Evolutionary conservation across 2,329 filamentous ascomycete genomes (phyloP).

Genomic region (Periconia sp.): DNA sequence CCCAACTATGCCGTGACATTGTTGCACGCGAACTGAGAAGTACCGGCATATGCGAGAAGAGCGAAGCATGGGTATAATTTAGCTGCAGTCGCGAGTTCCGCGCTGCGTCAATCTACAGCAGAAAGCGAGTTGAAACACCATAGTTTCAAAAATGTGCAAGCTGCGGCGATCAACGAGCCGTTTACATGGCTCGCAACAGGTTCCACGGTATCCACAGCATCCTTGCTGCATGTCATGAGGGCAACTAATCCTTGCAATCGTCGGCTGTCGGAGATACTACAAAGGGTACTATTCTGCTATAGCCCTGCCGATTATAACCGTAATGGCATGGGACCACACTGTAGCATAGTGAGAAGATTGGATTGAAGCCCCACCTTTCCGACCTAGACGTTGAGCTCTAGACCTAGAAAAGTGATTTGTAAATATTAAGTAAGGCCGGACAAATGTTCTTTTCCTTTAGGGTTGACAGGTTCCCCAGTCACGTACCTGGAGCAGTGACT

Average conservation of each 20-base stretch:
- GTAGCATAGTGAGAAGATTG: too few species aligned
- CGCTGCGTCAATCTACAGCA: too few species aligned
- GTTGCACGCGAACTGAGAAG: slow-evolving; percentile 4
- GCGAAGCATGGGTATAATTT: not conserved
- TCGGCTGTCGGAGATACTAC: slow-evolving; percentile 3
- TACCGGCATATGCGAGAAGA: slow-evolving; percentile 14
- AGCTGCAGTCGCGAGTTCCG: not conserved
- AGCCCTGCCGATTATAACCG: too few species aligned
- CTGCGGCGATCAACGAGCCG: slow-evolving; percentile 5
- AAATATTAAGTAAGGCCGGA: too few species aligned
- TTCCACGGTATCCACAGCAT: slow-evolving; percentile 1
- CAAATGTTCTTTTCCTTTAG: too few species aligned
- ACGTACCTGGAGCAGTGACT: too few species aligned
- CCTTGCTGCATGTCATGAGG: slow-evolving; percentile 12
- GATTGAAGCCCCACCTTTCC: too few species aligned
- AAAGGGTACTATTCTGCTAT: too few species aligned
- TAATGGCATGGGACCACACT: too few species aligned
- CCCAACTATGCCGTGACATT: slow-evolving; percentile 9
- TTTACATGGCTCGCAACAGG: slow-evolving; percentile 1
- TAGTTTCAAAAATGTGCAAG: not conserved
- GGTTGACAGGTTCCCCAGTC: too few species aligned
- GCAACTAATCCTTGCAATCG: slow-evolving; percentile 5
- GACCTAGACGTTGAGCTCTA: too few species aligned
- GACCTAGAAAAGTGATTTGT: too few species aligned
- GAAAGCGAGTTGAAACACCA: slow-evolving; percentile 6